phyloP scores from a whole-genome alignment of 2,329 filamentous ascomycete genomes.

The Xylaria polymorpha region DNA sequence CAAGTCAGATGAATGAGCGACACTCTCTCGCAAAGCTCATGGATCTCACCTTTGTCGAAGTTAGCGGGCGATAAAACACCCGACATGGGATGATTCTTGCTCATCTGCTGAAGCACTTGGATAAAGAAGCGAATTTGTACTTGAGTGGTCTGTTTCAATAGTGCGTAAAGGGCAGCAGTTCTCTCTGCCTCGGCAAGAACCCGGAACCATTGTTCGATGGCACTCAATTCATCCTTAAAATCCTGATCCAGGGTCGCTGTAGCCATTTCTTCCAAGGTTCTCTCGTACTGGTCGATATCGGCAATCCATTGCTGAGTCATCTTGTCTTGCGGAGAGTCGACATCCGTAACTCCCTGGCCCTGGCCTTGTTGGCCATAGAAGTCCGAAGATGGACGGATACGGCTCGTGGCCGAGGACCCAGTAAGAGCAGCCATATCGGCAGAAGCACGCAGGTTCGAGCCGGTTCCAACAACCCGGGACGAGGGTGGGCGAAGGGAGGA shows the following conservation, averaged over 20 bases:
- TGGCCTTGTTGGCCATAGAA: slow-evolving; percentile 86
- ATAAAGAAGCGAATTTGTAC: slow-evolving; percentile 99
- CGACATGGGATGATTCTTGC: slow-evolving; percentile 97
- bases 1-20: slow-evolving; percentile 34
- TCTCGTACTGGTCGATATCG: slow-evolving; percentile 98
- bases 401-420: slow-evolving; percentile 73
- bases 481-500: slow-evolving; percentile 85
- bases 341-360: slow-evolving; percentile 74
- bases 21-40: background rate
- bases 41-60: slow-evolving; percentile 87
- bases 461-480: slow-evolving; percentile 79
- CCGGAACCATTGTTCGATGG: slow-evolving; percentile 99
- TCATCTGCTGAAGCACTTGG: slow-evolving; percentile 98
- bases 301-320: slow-evolving; percentile 98
- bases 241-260: slow-evolving; percentile 98
- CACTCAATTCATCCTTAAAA: slow-evolving; percentile 98
- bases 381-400: slow-evolving; percentile 94
- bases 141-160: slow-evolving; percentile 97
- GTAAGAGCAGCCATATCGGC: slow-evolving; percentile 92
- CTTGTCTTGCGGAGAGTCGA: slow-evolving; percentile 87
- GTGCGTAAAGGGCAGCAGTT: slow-evolving; percentile 92
- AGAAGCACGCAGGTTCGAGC: slow-evolving; percentile 90
- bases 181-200: slow-evolving; percentile 96
- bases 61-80: slow-evolving; percentile 93
- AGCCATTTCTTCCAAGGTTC: slow-evolving; percentile 98